Evolutionary conservation across 2,329 filamentous ascomycete genomes (phyloP).

Genomic region (Gliomastix tumulicola): DNA sequence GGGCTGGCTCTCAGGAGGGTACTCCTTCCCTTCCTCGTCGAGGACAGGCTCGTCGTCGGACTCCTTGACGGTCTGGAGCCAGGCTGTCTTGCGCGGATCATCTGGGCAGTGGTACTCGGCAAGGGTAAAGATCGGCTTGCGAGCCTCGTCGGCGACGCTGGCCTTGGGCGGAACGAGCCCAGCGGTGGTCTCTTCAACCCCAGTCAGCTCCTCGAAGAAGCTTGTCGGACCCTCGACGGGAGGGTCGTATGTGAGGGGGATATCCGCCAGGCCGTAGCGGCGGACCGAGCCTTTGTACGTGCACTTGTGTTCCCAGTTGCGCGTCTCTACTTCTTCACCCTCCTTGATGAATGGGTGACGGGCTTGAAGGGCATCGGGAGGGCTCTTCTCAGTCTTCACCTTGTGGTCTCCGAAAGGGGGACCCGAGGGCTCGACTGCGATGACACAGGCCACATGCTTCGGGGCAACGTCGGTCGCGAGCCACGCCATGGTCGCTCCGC

Average conservation of each 20-base stretch:
- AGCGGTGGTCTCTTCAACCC: too few species aligned
- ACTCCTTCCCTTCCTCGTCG: too few species aligned
- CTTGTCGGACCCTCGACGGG: too few species aligned
- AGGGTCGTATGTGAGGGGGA: slow-evolving; percentile 33
- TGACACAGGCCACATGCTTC: slow-evolving; percentile 35
- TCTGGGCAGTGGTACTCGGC: neutral
- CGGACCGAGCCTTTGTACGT: slow-evolving; percentile 18
- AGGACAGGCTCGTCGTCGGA: too few species aligned
- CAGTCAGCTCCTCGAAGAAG: too few species aligned
- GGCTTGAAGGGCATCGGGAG: too few species aligned
- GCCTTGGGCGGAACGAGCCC: neutral
- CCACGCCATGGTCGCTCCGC: slow-evolving; percentile 37
- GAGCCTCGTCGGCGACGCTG: neutral
- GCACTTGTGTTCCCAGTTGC: slow-evolving; percentile 12
- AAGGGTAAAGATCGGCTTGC: neutral
- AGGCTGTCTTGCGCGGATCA: neutral
- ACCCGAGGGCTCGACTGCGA: slow-evolving; percentile 45
- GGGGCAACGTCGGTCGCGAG: slow-evolving; percentile 41
- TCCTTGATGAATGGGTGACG: too few species aligned
- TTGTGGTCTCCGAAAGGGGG: slow-evolving; percentile 34
- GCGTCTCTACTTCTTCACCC: too few species aligned
- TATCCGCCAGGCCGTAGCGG: slow-evolving; percentile 33
- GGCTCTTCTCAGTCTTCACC: too few species aligned
- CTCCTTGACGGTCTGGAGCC: neutral
- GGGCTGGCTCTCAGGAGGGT: too few species aligned